phyloP scores from a whole-genome alignment of 73 alveolate genomes.

The Stentor roeselii region DNA sequence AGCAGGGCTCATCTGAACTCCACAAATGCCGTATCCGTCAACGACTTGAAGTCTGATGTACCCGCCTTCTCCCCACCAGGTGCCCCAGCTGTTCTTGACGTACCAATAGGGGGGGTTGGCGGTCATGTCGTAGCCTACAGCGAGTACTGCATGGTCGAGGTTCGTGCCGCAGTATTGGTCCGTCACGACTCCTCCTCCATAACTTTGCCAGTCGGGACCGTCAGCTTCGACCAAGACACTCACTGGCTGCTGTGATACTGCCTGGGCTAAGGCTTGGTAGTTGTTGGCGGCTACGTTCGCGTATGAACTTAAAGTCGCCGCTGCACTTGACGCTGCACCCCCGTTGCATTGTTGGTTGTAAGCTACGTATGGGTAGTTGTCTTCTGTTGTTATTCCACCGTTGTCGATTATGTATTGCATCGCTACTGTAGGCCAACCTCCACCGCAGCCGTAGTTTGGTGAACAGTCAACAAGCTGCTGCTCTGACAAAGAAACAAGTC shows the following conservation, averaged over 20 bases:
- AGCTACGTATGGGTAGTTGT: slow-evolving; percentile 52
- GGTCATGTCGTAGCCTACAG: slow-evolving; percentile 29
- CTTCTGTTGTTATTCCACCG: slow-evolving; percentile 41
- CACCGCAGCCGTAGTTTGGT: slow-evolving; percentile 51
- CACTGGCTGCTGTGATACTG: slow-evolving; percentile 28
- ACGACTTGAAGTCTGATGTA: slow-evolving; percentile 34
- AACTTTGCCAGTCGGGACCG: slow-evolving; percentile 31
- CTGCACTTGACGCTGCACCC: slow-evolving; percentile 7
- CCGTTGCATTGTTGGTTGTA: slow-evolving; percentile 24
- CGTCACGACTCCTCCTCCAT: slow-evolving; percentile 14
- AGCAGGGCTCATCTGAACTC: slow-evolving; percentile 50
- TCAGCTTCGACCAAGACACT: slow-evolving; percentile 58
- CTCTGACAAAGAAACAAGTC: slow-evolving; percentile 39
- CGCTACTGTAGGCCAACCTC: slow-evolving; percentile 47
- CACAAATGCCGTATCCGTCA: slow-evolving; percentile 75
- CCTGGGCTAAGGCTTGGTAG: slow-evolving; percentile 19
- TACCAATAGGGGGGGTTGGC: slow-evolving; percentile 31
- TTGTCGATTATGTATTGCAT: not conserved
- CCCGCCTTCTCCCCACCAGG: slow-evolving; percentile 60
- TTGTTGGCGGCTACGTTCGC: slow-evolving; percentile 27
- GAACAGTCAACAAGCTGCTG: slow-evolving; percentile 67
- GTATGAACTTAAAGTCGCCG: slow-evolving; percentile 20
- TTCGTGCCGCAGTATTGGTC: slow-evolving; percentile 36
- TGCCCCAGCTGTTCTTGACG: slow-evolving; percentile 53
- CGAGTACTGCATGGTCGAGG: slow-evolving; percentile 43